These are phyloP conservation scores for Dioscorea zingiberensis DNA, from an alignment of 106 monocot species.

Conservation along the genomic window DNA sequence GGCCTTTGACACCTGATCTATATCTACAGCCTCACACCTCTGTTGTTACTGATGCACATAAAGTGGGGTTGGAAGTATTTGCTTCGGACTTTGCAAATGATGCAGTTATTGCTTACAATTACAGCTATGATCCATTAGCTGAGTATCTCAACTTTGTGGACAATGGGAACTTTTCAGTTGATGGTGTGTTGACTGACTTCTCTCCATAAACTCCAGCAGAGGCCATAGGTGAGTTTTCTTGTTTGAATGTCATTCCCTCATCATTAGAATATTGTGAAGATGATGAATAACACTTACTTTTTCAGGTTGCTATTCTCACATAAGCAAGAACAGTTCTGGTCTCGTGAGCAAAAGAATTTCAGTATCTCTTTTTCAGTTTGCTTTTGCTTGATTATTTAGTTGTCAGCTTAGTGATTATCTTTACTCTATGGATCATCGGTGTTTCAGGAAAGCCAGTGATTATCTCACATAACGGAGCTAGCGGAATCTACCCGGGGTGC, in stretches of 20 bases:
- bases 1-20: conserved; percentile 51
- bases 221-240: conserved; percentile 55
- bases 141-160: conserved; percentile 60
- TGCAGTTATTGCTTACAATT: conserved; percentile 56
- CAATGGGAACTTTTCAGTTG: conserved; percentile 78
- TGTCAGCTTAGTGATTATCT: too few species aligned
- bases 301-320: conserved; percentile 77
- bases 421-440: not conserved
- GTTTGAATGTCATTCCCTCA: not conserved
- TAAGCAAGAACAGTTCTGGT: conserved; percentile 35
- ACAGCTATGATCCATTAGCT: conserved; percentile 75
- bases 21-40: conserved; percentile 54
- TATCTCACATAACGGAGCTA: conserved; percentile 83
- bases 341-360: conserved; percentile 28
- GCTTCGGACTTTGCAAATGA: conserved; percentile 84
- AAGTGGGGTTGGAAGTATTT: conserved; percentile 69
- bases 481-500: conserved; percentile 85
- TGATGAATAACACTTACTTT: not conserved
- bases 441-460: conserved; percentile 50
- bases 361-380: too few species aligned
- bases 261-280: not conserved
- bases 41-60: conserved; percentile 69
- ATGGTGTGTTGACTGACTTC: conserved; percentile 76
- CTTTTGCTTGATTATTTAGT: too few species aligned
- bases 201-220: conserved; percentile 71